phyloP scores from a whole-genome alignment of 2,329 filamentous ascomycete species.

The Endothia cerciana region DNA sequence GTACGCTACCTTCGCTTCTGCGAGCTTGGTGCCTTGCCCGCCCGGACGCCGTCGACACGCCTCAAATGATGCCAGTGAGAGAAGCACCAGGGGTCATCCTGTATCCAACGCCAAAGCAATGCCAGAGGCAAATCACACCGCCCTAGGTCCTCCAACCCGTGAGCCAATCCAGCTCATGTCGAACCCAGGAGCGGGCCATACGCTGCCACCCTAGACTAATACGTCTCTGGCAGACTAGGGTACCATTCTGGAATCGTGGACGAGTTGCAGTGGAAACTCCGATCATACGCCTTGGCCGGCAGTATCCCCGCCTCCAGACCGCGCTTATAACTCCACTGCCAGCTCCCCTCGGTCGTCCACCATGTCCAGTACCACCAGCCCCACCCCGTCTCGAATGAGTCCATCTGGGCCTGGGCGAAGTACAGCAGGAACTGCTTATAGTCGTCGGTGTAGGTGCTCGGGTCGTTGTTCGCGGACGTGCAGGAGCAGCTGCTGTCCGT shows the following conservation, averaged over 20 bases:
- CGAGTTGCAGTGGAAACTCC: slow-evolving; percentile 69
- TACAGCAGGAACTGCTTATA: slow-evolving; percentile 88
- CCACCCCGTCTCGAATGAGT: slow-evolving; percentile 88
- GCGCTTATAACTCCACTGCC: slow-evolving; percentile 91
- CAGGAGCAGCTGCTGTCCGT: slow-evolving; percentile 72
- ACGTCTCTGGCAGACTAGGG: slow-evolving; percentile 55
- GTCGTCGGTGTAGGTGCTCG: slow-evolving; percentile 64
- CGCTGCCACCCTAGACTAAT: slow-evolving; percentile 37
- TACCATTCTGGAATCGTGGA: slow-evolving; percentile 56
- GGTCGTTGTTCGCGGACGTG: slow-evolving; percentile 73
- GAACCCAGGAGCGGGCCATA: not conserved
- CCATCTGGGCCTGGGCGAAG: slow-evolving; percentile 97
- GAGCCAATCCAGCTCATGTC: not conserved
- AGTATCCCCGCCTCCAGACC: slow-evolving; percentile 79
- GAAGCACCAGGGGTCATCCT: not conserved
- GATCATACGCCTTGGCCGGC: slow-evolving; percentile 73
- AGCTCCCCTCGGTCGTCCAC: slow-evolving; percentile 49
- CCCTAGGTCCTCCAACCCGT: not conserved
- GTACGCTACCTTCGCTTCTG: not conserved
- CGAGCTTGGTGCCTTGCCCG: not conserved
- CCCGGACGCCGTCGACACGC: not conserved
- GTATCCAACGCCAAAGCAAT: slow-evolving; percentile 5
- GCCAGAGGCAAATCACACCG: not conserved
- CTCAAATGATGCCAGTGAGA: not conserved
- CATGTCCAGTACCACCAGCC: slow-evolving; percentile 99